These are phyloP conservation scores for Arthrobotrys musiformis DNA, from an alignment of 2,329 filamentous ascomycete species.

Conservation along the genomic window DNA sequence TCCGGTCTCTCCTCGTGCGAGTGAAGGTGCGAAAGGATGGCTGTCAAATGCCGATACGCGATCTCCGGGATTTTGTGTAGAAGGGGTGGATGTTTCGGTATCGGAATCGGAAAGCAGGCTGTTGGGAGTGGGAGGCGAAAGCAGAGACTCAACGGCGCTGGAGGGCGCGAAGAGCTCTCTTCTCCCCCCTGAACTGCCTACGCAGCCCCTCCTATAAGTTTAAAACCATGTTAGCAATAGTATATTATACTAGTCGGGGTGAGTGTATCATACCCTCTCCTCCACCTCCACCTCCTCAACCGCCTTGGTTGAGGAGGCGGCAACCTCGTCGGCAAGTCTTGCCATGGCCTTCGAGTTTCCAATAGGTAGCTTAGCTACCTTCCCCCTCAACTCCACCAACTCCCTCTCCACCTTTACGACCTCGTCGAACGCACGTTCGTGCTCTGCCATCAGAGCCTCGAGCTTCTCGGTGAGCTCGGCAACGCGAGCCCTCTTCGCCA, in stretches of 20 bases:
- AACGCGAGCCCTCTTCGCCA: neutral
- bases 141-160: neutral
- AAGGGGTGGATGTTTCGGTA: no score
- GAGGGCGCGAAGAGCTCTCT: conserved; percentile 18
- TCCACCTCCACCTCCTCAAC: neutral
- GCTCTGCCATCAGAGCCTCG: conserved; percentile 12
- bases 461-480: neutral
- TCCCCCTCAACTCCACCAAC: neutral
- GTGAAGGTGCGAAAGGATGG: no score
- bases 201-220: conserved; percentile 11
- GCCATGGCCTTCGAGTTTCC: conserved; percentile 1
- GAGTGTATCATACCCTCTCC: conserved; percentile 3
- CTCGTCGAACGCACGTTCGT: neutral
- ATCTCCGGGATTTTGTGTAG: no score
- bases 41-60: no score
- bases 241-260: neutral
- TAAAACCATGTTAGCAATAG: neutral
- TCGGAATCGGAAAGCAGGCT: no score
- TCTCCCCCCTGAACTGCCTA: conserved; percentile 28
- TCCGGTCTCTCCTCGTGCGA: no score
- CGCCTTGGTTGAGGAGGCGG: neutral
- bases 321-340: neutral
- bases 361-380: conserved; percentile 1
- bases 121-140: no score
- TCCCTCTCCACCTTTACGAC: conserved; percentile 17